phyloP scores from a whole-genome alignment of 768 basidiomycete genomes.

The Lactarius sp. region DNA sequence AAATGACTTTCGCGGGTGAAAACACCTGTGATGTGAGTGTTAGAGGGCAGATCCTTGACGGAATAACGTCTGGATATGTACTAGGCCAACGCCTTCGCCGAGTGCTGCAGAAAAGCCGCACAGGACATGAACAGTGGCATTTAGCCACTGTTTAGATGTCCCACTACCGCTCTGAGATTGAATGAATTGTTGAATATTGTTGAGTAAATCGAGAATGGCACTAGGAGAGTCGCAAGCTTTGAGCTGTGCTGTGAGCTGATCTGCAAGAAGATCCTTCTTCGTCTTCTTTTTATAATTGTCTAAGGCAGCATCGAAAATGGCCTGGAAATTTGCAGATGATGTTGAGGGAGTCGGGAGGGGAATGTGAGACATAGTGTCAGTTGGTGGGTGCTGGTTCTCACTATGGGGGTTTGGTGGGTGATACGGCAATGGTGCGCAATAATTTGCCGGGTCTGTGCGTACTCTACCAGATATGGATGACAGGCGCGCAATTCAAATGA shows the following conservation, averaged over 20 bases:
- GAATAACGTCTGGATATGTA: not conserved
- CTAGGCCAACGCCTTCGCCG: not conserved
- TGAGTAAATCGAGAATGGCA: not conserved
- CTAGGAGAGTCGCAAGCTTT: slow-evolving; percentile 2
- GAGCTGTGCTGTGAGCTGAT: slow-evolving; percentile 1
- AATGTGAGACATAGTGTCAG: not conserved
- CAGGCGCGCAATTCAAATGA: too few relatives aligned
- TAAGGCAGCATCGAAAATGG: not conserved
- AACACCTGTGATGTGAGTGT: not conserved
- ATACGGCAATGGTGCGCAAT: too few relatives aligned
- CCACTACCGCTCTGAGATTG: not conserved
- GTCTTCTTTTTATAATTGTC: not conserved
- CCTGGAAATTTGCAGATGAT: not conserved
- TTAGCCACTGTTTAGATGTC: not conserved
- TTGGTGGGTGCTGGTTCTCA: too few relatives aligned
- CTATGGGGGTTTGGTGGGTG: too few relatives aligned
- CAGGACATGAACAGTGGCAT: slow-evolving; percentile 1
- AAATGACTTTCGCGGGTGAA: not conserved
- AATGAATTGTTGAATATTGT: not conserved
- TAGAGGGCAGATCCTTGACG: not conserved
- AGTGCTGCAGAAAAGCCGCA: not conserved
- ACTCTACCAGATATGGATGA: too few relatives aligned
- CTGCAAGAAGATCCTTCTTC: not conserved
- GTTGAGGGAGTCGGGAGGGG: not conserved
- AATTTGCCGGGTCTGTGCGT: too few relatives aligned